Conservation (phyloP, 306 rosid species). For the Sophora flavescens region DNA sequence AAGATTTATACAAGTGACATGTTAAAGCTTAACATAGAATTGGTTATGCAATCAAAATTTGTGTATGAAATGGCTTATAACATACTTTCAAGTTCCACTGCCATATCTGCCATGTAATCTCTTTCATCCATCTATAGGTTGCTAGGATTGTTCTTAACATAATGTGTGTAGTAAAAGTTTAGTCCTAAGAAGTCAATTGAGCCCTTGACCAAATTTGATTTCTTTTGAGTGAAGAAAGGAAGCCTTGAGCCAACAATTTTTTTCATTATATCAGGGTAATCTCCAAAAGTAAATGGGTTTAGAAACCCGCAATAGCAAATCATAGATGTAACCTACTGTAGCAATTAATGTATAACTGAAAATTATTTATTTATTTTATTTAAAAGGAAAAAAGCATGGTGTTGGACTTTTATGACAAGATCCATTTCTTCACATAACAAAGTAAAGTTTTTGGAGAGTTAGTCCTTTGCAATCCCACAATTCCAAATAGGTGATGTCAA, state of each 20-base stretch:
- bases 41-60: not conserved
- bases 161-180: conserved; percentile 21
- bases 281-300: conserved; percentile 61
- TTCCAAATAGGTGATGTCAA: not conserved
- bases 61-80: not conserved
- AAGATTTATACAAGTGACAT: not conserved
- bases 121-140: conserved; percentile 24
- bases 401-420: not conserved
- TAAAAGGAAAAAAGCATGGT: too few relatives aligned
- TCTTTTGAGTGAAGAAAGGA: conserved; percentile 49
- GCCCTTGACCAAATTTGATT: conserved; percentile 52
- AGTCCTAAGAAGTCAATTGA: conserved; percentile 64
- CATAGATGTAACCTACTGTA: not conserved
- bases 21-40: not conserved
- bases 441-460: conserved; percentile 28
- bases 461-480: not conserved
- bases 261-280: conserved; percentile 57
- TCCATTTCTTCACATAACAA: not conserved
- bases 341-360: not conserved
- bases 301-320: conserved; percentile 54
- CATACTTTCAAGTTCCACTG: conserved; percentile 24
- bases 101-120: conserved; percentile 18
- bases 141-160: conserved; percentile 41
- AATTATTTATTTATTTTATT: not conserved
- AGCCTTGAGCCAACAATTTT: conserved; percentile 56